Evolutionary conservation across 2,329 filamentous ascomycete genomes (phyloP).

Genomic region (Sporothrix variecibatus): DNA sequence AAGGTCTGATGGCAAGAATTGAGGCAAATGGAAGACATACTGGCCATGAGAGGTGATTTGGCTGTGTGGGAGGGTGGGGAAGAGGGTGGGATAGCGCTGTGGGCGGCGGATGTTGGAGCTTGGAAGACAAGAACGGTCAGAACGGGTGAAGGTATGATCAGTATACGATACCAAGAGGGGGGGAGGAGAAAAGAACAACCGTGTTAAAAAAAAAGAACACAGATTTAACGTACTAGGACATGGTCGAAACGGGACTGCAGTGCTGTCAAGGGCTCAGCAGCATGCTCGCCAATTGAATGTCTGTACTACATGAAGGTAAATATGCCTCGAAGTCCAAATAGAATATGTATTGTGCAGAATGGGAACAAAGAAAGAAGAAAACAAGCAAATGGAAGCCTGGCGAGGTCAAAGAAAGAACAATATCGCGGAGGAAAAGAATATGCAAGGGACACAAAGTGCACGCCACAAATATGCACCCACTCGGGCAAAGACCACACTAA

Average conservation of each 20-base stretch:
- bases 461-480: not conserved
- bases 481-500: not conserved
- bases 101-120: not conserved
- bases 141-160: not conserved
- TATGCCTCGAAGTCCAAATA: not conserved
- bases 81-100: not conserved
- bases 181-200: not conserved
- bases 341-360: not conserved
- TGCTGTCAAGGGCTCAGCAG: not conserved
- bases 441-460: not conserved
- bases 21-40: not conserved
- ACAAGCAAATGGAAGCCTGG: not conserved
- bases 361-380: constrained; percentile 9
- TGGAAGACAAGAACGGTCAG: not conserved
- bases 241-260: not conserved
- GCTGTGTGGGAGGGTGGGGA: not conserved
- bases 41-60: not conserved
- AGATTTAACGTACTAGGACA: not conserved
- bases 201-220: not conserved
- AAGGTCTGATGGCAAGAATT: not conserved
- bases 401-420: not conserved
- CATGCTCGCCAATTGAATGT: not conserved
- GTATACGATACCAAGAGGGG: not conserved
- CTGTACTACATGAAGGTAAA: not conserved
- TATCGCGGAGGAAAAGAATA: too few species aligned